A percentile compares a stretch with the other conserved stretches of the same genome.
These are phyloP conservation scores for Lophiotrema nucula DNA, from an alignment of 495 filamentous ascomycete species.

Conservation along the genomic window DNA sequence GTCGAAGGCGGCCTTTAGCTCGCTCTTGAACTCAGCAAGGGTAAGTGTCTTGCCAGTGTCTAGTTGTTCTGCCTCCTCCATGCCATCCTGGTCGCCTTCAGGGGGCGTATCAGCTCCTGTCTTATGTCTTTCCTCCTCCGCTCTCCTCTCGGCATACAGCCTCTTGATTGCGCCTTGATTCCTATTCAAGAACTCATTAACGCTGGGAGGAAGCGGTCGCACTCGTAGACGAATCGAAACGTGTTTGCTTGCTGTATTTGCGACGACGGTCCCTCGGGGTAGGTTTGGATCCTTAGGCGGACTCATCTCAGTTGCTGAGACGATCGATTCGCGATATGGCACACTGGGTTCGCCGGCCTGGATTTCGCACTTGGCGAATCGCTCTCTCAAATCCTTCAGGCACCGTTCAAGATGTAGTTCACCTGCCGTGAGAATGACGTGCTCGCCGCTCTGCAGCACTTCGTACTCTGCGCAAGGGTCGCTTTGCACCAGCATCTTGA, in stretches of 20 bases:
- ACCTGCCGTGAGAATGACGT: conserved; percentile 90
- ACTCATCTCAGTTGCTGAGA: conserved; percentile 84
- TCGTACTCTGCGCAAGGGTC: conserved; percentile 97
- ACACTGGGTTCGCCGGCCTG: conserved; percentile 93
- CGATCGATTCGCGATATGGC: conserved; percentile 90
- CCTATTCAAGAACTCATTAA: conserved; percentile 82
- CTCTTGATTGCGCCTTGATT: conserved; percentile 75
- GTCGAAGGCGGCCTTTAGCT: conserved; percentile 65
- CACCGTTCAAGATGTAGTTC: conserved; percentile 95
- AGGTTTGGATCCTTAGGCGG: conserved; percentile 81
- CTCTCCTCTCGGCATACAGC: conserved; percentile 67
- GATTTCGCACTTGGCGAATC: conserved; percentile 93
- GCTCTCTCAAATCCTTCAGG: conserved; percentile 86
- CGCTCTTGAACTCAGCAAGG: conserved; percentile 69
- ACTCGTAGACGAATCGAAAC: conserved; percentile 77
- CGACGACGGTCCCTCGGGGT: conserved; percentile 77
- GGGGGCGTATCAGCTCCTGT: conserved; percentile 10
- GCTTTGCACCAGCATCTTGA: conserved; percentile 86
- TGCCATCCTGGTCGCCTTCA: conserved; percentile 31
- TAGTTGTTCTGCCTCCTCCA: conserved; percentile 46
- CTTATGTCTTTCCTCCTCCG: conserved; percentile 44
- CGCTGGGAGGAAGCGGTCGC: conserved; percentile 69
- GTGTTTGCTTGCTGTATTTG: conserved; percentile 78
- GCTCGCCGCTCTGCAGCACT: conserved; percentile 87
- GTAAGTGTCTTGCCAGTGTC: conserved; percentile 58